Base-by-base conservation (phyloP, 495 filamentous ascomycete species). In the Thermothielavioides terrestris region DNA sequence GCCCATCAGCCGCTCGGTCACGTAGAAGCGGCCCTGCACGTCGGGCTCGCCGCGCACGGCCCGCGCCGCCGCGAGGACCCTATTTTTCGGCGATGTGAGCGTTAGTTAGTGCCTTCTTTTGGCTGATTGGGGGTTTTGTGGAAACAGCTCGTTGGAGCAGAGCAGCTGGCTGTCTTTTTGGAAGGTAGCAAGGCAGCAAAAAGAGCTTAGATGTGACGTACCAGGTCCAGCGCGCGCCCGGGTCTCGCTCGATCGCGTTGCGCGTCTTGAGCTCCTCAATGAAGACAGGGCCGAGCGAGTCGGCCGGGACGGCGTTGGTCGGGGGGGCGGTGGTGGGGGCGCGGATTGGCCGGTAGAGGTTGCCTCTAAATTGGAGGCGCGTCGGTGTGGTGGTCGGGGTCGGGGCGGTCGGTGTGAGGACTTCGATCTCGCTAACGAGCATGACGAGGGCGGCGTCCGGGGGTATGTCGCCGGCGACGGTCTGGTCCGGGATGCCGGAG, bases 11-110 rank as follows among this genome's bases (percentile, higher is more conserved):
- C 60, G 60, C 26, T 60, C 41, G 1, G 64, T 68, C 21, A 68
- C 67, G 55, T 73, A 71, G 54, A 71, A 73, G 2, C 70, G 54
- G 8, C 70, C 69, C n/a, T 54, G 52, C 7, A 72, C 63, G 2
- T 54, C 54, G 0, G 18, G 28, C 36, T 69, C 67, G 14, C 32
- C 11, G 14, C 62, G 56, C 9, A 46, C 38, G 18, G 21, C 41
- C 23, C 7, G 38, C 20, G 26, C 31, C 43, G 50, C 44, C 1
- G 66, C 18, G 0, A 48, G 49, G 14, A 55, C 38, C 71, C n/a
- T n/a, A n/a, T n/a, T n/a, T n/a, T n/a, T n/a, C n/a, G n/a, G n/a
- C n/a, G n/a, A n/a, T n/a, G n/a, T n/a, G n/a, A n/a, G n/a, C n/a
- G n/a, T n/a, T n/a, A n/a, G n/a, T n/a, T n/a, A n/a, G n/a, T n/a